Evolutionary conservation across 768 basidiomycete species (phyloP).

Genomic region (Amanita polypyramis): DNA sequence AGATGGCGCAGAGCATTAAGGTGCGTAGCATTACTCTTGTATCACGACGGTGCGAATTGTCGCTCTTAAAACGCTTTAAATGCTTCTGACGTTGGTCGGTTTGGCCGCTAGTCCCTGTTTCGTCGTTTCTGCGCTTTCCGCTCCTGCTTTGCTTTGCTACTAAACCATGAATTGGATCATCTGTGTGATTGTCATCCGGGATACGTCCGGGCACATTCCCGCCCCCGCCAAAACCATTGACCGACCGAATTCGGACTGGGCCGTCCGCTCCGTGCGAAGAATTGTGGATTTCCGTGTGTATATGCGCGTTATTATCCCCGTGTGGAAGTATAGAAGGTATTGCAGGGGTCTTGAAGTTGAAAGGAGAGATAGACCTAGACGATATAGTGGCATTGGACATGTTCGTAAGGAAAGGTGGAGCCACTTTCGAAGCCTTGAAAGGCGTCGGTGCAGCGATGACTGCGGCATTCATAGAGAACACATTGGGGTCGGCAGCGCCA

Average conservation of each 20-base stretch:
- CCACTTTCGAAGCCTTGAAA: slow-evolving; percentile 2
- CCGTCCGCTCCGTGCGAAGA: not conserved
- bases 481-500: slow-evolving; percentile 22
- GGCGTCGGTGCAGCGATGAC: slow-evolving; percentile 2
- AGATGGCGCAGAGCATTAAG: not conserved
- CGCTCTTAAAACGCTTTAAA: not conserved
- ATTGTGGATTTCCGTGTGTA: slow-evolving; percentile 11
- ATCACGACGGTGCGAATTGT: not conserved
- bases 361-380: slow-evolving; percentile 11
- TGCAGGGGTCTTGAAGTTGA: slow-evolving; percentile 14
- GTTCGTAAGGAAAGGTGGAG: slow-evolving; percentile 11
- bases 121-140: not conserved
- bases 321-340: slow-evolving; percentile 7
- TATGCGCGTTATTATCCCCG: slow-evolving; percentile 19
- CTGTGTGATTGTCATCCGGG: not conserved
- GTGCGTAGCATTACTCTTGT: not conserved
- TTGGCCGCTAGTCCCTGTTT: not conserved
- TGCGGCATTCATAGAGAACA: slow-evolving; percentile 11
- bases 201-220: not conserved
- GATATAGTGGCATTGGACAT: slow-evolving; percentile 10
- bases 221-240: slow-evolving; percentile 1
- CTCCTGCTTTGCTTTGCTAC: not conserved
- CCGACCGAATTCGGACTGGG: not conserved
- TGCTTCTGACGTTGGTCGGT: not conserved
- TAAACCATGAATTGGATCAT: not conserved